phyloP scores from a whole-genome alignment of 2,329 filamentous ascomycete genomes.

The Coniochaeta prunicola region DNA sequence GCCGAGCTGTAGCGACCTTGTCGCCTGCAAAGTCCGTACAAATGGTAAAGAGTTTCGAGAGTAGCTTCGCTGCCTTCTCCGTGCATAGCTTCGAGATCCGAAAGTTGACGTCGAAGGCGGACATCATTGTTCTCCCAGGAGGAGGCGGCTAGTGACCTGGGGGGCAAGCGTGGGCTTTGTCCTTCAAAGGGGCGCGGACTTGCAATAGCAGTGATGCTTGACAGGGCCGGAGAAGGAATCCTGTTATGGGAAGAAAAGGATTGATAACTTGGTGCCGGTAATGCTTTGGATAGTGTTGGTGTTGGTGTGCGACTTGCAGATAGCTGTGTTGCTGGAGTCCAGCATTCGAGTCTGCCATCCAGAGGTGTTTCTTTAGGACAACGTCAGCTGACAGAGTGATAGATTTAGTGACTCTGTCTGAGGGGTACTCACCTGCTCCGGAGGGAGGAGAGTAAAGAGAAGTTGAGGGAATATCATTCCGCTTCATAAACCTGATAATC shows the following conservation, averaged over 20 bases:
- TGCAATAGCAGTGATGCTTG: neutral
- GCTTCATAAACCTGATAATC: neutral
- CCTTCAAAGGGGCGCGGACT: neutral
- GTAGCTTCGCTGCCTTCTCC: neutral
- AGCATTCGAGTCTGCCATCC: neutral
- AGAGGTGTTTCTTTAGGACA: neutral
- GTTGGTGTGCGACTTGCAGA: neutral
- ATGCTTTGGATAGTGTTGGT: neutral
- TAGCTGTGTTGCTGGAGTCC: neutral
- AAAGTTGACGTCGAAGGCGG: neutral
- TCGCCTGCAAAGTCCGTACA: neutral
- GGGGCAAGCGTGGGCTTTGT: neutral
- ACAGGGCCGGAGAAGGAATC: neutral
- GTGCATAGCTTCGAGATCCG: neutral
- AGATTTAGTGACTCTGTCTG: neutral
- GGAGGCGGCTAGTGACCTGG: neutral
- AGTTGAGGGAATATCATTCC: neutral
- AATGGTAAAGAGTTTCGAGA: neutral
- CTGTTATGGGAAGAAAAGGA: neutral
- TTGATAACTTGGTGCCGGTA: neutral
- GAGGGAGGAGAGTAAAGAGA: neutral
- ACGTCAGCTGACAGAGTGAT: neutral
- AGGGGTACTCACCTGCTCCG: neutral
- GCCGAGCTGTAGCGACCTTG: neutral
- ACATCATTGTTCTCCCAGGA: neutral